Percentiles rank a stretch among this genome's conserved stretches.
phyloP scores from a whole-genome alignment of 2,329 filamentous ascomycete genomes.

The Calonectria pseudoturangicola region DNA sequence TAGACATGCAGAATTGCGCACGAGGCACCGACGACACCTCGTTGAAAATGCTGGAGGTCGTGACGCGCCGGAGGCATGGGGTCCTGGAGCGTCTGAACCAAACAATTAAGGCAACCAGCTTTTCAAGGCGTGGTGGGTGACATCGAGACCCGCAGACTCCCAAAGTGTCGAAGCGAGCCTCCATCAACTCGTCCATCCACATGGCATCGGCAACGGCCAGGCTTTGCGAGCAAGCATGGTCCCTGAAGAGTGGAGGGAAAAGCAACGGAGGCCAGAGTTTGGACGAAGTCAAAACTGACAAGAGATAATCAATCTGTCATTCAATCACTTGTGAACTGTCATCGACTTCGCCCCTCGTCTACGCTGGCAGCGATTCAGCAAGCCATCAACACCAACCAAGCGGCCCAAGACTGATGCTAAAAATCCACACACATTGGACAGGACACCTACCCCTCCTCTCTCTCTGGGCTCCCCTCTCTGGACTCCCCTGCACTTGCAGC shows the following conservation, averaged over 20 bases:
- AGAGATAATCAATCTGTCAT: constrained; percentile 46
- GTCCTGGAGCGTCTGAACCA: constrained; percentile 27
- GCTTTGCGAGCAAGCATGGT: constrained; percentile 39
- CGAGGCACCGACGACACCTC: constrained; percentile 46
- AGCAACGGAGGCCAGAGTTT: background rate
- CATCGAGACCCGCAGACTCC: constrained; percentile 40
- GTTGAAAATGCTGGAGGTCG: constrained; percentile 43
- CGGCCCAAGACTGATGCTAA: constrained; percentile 33
- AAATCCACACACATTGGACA: constrained; percentile 33
- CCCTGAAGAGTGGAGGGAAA: constrained; percentile 36
- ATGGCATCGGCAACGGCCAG: constrained; percentile 37
- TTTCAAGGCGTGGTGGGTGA: constrained; percentile 38
- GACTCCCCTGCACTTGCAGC: constrained; percentile 50
- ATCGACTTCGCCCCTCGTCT: constrained; percentile 9
- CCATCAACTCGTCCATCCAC: constrained; percentile 31
- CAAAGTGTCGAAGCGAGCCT: constrained; percentile 39
- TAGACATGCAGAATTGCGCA: constrained; percentile 57
- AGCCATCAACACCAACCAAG: constrained; percentile 35
- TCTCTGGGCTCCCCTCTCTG: constrained; percentile 7
- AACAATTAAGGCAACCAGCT: constrained; percentile 33
- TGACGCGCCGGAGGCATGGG: constrained; percentile 30
- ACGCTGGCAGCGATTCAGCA: background rate
- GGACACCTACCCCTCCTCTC: constrained; percentile 14
- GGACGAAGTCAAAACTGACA: constrained; percentile 28
- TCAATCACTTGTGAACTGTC: constrained; percentile 38